phyloP scores from a whole-genome alignment of 768 basidiomycete species.

The Hortiboletus flavorubellus region DNA sequence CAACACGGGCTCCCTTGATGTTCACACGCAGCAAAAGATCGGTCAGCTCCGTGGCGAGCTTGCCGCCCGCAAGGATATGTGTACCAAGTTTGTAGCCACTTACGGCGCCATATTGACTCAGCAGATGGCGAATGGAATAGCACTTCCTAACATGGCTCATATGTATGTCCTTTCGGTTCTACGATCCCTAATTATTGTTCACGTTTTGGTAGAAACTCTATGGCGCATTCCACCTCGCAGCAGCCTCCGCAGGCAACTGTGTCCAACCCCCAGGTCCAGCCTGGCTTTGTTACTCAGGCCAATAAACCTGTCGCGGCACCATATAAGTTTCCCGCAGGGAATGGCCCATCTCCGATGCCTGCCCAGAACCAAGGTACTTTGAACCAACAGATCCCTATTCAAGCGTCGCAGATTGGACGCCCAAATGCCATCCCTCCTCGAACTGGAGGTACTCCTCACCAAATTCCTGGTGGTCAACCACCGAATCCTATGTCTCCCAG shows the following conservation, averaged over 20 bases:
- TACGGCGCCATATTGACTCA: conserved; percentile 24
- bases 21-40: conserved; percentile 14
- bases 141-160: conserved; percentile 26
- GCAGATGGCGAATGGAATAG: conserved; percentile 23
- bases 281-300: conserved; percentile 19
- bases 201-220: conserved; percentile 18
- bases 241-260: conserved; percentile 13
- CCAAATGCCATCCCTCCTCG: conserved; percentile 36
- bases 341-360: conserved; percentile 20
- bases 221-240: conserved; percentile 18
- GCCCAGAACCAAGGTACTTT: conserved; percentile 15
- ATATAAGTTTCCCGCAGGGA: conserved; percentile 22
- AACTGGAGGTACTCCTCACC: conserved; percentile 38
- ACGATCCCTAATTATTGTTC: neutral
- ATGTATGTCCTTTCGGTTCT: conserved; percentile 30
- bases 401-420: conserved; percentile 29
- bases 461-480: conserved; percentile 28
- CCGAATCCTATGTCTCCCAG: conserved; percentile 35
- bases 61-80: conserved; percentile 37
- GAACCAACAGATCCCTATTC: conserved; percentile 33
- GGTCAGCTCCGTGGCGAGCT: conserved; percentile 20
- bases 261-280: conserved; percentile 19
- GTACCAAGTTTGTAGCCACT: conserved; percentile 34
- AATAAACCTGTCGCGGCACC: conserved; percentile 7
- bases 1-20: conserved; percentile 19